phyloP scores from a whole-genome alignment of 257 asterid species.

The Handroanthus guayacan region DNA sequence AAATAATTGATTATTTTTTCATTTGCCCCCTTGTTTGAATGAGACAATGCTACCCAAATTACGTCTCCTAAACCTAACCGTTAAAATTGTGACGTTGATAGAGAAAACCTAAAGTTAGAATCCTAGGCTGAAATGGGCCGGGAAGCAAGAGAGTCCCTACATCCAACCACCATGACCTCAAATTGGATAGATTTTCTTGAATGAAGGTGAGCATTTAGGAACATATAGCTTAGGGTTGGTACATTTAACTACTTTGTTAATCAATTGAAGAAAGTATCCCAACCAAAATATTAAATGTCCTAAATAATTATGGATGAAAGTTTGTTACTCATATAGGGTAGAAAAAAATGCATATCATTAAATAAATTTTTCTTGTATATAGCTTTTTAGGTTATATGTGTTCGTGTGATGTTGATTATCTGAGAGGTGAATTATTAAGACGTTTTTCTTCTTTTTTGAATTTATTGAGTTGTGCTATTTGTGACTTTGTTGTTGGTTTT shows the following conservation, averaged over 20 bases:
- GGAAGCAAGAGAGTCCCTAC: conserved; percentile 16
- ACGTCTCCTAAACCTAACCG: background rate
- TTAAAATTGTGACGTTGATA: conserved; percentile 3
- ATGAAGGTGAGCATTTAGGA: conserved; percentile 22
- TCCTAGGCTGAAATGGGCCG: background rate
- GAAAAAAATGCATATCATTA: background rate
- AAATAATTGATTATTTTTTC: too few species aligned
- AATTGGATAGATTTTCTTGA: conserved; percentile 9
- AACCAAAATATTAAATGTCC: background rate
- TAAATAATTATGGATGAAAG: background rate
- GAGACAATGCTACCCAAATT: background rate
- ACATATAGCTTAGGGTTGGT: background rate
- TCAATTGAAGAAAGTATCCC: background rate
- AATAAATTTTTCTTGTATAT: background rate
- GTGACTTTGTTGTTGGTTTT: too few species aligned
- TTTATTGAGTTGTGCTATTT: too few species aligned
- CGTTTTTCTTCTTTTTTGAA: too few species aligned
- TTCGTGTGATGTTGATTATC: too few species aligned
- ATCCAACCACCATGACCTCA: conserved; percentile 14
- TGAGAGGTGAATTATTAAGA: too few species aligned
- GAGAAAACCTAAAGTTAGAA: background rate
- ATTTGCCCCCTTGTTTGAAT: too few species aligned
- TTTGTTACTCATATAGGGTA: background rate
- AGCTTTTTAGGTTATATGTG: background rate
- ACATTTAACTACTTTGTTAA: background rate